Evolutionary conservation across 768 basidiomycete species (phyloP).

Genomic region (Grammothele lineata): DNA sequence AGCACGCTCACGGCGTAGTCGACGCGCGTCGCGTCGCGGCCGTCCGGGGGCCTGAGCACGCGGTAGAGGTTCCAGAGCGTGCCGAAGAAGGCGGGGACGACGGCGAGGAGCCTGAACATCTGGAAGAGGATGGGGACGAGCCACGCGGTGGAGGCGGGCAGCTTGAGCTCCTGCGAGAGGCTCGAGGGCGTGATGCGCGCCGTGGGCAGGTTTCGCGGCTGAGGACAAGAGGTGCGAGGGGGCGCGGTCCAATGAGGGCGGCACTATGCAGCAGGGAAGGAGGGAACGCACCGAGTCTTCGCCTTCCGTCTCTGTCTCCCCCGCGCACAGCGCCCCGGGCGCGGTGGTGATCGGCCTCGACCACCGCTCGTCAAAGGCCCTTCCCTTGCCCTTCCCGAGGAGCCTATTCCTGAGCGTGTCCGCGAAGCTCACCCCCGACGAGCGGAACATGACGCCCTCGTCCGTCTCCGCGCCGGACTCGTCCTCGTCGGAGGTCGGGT

Average conservation of each 20-base stretch:
- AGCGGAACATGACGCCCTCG: constrained; percentile 11
- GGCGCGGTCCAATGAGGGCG: too few species aligned
- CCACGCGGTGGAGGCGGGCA: constrained; percentile 44
- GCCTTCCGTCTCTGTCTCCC: constrained; percentile 76
- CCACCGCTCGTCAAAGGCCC: constrained; percentile 18
- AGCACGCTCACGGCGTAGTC: constrained; percentile 67
- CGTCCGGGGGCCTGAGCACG: constrained; percentile 42
- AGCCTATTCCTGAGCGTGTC: constrained; percentile 17
- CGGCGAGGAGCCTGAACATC: constrained; percentile 61
- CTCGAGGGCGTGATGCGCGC: constrained; percentile 37
- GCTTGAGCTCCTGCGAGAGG: constrained; percentile 23
- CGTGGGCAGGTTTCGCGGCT: constrained; percentile 69
- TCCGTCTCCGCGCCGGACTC: constrained; percentile 7
- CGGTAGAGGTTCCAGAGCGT: constrained; percentile 59
- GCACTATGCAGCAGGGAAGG: too few species aligned
- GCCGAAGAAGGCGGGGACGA: constrained; percentile 71
- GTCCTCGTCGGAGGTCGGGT: background rate
- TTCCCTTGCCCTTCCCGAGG: constrained; percentile 20
- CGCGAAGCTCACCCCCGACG: constrained; percentile 5
- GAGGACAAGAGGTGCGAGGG: background rate
- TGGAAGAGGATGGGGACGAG: constrained; percentile 65
- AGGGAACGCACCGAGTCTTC: constrained; percentile 61
- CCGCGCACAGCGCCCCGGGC: constrained; percentile 55
- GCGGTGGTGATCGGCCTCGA: constrained; percentile 52
- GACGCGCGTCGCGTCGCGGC: constrained; percentile 34